phyloP scores from a whole-genome alignment of 2,329 filamentous ascomycete species.

The Colletotrichum noveboracense region DNA sequence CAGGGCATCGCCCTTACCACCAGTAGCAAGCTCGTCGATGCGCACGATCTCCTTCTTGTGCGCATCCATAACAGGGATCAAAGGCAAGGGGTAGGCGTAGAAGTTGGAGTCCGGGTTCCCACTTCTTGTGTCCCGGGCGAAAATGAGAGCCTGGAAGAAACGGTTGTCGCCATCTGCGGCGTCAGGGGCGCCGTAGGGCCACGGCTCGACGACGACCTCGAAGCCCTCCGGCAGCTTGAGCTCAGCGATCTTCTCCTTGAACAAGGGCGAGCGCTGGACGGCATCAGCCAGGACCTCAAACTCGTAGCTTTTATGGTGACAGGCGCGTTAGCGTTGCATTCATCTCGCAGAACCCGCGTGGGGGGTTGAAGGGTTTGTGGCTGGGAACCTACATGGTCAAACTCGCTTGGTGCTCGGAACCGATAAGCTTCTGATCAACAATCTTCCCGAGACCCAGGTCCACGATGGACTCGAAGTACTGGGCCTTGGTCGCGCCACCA shows the following conservation, averaged over 20 bases:
- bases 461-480: constrained; percentile 40
- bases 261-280: constrained; percentile 31
- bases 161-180: constrained; percentile 31
- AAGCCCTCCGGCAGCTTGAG: constrained; percentile 35
- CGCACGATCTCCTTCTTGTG: constrained; percentile 34
- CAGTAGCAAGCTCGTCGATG: constrained; percentile 38
- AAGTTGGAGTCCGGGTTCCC: constrained; percentile 50
- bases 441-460: constrained; percentile 32
- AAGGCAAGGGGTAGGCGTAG: constrained; percentile 52
- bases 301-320: constrained; percentile 27
- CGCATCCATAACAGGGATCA: constrained; percentile 47
- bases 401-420: constrained; percentile 32
- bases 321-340: background rate
- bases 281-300: constrained; percentile 39
- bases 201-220: constrained; percentile 49
- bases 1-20: constrained; percentile 29
- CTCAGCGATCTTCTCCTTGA: constrained; percentile 34
- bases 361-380: background rate
- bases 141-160: constrained; percentile 38
- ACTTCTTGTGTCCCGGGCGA: constrained; percentile 32
- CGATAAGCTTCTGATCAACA: constrained; percentile 30
- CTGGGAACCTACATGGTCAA: constrained; percentile 31
- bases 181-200: constrained; percentile 37
- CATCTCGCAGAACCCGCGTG: background rate
- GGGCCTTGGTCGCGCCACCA: constrained; percentile 24